Base-by-base conservation (phyloP, 805 yeast species). In the Scheffersomyces coipomensis region DNA sequence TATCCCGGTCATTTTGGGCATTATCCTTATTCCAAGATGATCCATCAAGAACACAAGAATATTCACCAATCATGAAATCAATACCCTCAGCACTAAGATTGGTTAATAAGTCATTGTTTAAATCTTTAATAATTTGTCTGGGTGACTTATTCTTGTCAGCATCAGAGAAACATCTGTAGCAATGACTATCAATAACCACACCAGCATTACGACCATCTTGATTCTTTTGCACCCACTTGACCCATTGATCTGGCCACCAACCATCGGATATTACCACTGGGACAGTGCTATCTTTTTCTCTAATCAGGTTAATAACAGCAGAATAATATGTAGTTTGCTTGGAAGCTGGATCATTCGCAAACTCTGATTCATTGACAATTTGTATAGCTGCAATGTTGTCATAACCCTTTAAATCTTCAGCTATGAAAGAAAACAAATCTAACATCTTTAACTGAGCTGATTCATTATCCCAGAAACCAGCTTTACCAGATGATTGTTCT, bases 261-360 rank as follows among this genome's bases (percentile, higher is more conserved):
- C 96, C 96, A 57, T 91, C 98, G 2, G 96, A 87, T 25, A 91
- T 85, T 13, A 85, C 66, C 5, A 91, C 68, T 0, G 96, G 96
- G 24, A 88, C 61, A 2, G 60, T 60, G 1, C 58, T 34, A 53
- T 87, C 84, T 12, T 70, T 66, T 16, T 60, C 56, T 22, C 91
- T 69, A 31, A 91, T 82, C 29, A 73, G 71, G 24, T 69, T 66
- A 26, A 79, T 66, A 0, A 95, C 95, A 15, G 76, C 73, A 8
- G 71, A 52, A 56, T 90, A 90, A 60, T 83, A 91, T 3, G 59
- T 53, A 45, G 73, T 68, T 52, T 83, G 88, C 7, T 10, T 27
- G 18, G 64, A 64, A 25, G 58, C 60, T 9, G 72, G 66, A 38
- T 81, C 72, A 24, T 56, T 38, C 46, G 75, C 74, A 60, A 79